Conservation (phyloP, 176 grass and related monocot species). For the Cocos nucifera region DNA sequence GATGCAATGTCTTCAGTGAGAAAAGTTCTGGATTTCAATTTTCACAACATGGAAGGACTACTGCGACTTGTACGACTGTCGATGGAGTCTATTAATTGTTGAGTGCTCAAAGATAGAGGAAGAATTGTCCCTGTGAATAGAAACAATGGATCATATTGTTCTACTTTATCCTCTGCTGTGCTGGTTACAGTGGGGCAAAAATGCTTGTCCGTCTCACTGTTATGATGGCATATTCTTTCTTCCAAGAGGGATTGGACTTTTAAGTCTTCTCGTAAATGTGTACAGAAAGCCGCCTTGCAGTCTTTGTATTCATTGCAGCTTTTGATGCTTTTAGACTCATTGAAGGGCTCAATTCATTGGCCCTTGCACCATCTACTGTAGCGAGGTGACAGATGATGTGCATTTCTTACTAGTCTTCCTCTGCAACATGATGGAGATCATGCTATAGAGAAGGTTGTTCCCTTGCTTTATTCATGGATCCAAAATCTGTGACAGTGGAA, state of each 20-base stretch:
- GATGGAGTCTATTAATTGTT: constrained; percentile 46
- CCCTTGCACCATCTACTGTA: too few species aligned
- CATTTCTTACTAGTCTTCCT: too few species aligned
- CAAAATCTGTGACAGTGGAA: too few species aligned
- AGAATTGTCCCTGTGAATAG: constrained; percentile 3
- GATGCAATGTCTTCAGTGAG: constrained; percentile 51
- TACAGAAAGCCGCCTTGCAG: too few species aligned
- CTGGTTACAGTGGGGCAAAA: constrained; percentile 5
- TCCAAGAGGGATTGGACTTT: neutral
- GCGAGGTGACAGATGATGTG: too few species aligned
- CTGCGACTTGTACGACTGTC: constrained; percentile 61
- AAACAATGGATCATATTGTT: neutral
- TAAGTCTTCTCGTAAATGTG: too few species aligned
- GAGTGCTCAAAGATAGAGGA: constrained; percentile 1
- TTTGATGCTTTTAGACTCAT: too few species aligned
- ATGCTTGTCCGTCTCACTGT: neutral
- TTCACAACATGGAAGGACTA: constrained; percentile 60
- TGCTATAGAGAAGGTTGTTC: too few species aligned
- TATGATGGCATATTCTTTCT: neutral
- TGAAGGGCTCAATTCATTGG: too few species aligned
- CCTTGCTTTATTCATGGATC: too few species aligned
- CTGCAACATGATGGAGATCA: too few species aligned
- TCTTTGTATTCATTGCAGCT: too few species aligned
- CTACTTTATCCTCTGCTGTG: neutral
- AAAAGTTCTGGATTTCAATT: constrained; percentile 71